Conservation (phyloP, 2,329 filamentous ascomycete species). For the Thermoascus crustaceus region DNA sequence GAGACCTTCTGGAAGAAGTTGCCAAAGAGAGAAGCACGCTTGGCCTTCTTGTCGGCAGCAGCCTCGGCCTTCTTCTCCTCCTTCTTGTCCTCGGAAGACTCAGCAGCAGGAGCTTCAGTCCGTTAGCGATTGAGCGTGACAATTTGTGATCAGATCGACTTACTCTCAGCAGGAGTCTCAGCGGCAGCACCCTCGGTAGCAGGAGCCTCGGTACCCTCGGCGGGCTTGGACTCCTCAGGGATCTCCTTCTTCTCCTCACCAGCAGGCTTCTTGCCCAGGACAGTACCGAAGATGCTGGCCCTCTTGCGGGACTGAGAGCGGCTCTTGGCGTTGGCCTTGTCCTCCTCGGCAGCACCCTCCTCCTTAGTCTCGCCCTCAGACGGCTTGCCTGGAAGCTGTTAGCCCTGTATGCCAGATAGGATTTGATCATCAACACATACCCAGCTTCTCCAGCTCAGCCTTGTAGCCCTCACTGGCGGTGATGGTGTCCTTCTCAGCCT, state of each 20-base stretch:
- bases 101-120: conserved; percentile 40
- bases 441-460: conserved; percentile 64
- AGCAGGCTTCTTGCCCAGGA: conserved; percentile 54
- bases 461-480: conserved; percentile 82
- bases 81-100: conserved; percentile 24
- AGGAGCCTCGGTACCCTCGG: conserved; percentile 32
- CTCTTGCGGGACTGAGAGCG: conserved; percentile 53
- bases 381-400: conserved; percentile 35
- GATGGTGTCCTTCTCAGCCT: conserved; percentile 66
- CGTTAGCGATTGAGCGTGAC: conserved; percentile 2
- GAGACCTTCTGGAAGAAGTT: conserved; percentile 64
- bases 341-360: conserved; percentile 39
- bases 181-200: conserved; percentile 26
- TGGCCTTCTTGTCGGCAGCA: conserved; percentile 52
- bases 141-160: neutral
- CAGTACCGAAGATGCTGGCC: conserved; percentile 48
- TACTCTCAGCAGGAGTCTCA: conserved; percentile 27
- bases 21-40: conserved; percentile 79
- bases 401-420: conserved; percentile 11
- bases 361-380: conserved; percentile 29
- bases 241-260: conserved; percentile 34
- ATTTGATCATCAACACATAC: conserved; percentile 38
- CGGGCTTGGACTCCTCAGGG: conserved; percentile 35
- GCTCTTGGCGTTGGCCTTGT: conserved; percentile 51
- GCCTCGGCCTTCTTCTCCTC: conserved; percentile 35